Evolutionary conservation across 2,329 filamentous ascomycete species (phyloP), one percentile per base, ranked within the genome.

Genomic region (Colletotrichum sp.): DNA sequence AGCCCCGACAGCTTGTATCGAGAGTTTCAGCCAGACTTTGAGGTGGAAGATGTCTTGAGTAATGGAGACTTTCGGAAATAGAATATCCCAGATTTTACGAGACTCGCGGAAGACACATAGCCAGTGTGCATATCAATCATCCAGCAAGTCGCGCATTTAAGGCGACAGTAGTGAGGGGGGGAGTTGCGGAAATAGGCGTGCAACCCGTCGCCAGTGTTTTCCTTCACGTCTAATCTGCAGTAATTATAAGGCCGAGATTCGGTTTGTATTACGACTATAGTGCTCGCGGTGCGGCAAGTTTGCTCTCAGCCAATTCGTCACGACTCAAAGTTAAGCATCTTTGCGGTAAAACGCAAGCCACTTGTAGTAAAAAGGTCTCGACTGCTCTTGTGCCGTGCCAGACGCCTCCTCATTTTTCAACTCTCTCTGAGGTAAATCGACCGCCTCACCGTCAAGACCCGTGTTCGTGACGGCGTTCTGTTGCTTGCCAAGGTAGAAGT

Each of bases 401-500:
- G 60, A 21, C 5, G 18, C 13, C 10, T 38, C 32, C 21, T 38
- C 60, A 26, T 34, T 52, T n/a, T n/a, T 21, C 6, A 13, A 26
- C 64, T 48, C 30, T 38, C 64, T 52, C 64, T 32, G 64, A 21
- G 66, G 66, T 34, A 68, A 77, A 66, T 80, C 76, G 3, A 82
- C 78, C 8, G 61, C 12, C 69, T 82, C 79, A 5, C 82, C 82
- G 66, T 83, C 82, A 2, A 83, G 80, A 69, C 82, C 82, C 32
- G 72, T 83, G 77, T 82, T 83, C 6, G 77, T 83, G n/a, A 80
- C 81, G 9, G 82, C 82, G 26, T 83, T 83, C 77, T 83, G 82
- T 71, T 82, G 80, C 77, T 82, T 81, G 74, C 83, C 83, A 2
- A 83, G 79, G 66, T 83, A 84, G 77, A 76, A 87, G 79, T 87